Evolutionary conservation across 2,329 filamentous ascomycete species (phyloP), one percentile per base, ranked within the genome.

Genomic region (Alternaria triticimaculans): DNA sequence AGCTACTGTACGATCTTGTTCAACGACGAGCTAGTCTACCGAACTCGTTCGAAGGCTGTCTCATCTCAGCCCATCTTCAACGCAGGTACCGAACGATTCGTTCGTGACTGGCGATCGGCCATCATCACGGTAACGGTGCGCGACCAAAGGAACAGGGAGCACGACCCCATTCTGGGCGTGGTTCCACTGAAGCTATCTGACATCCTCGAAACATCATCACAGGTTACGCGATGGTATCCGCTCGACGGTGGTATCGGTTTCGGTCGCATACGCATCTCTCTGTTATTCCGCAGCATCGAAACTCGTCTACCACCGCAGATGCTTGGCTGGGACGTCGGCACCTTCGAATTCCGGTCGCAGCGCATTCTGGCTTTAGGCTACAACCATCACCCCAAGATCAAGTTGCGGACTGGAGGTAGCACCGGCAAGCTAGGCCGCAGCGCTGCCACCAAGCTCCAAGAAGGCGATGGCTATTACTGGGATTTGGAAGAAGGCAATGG

Each of bases 61-160:
- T 96, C 92, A 37, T 96, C 93, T 56, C 94, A 96, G 78, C 96
- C 96, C 2, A 97, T 98, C 68, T 98, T 97, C 86, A 97, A 98
- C 72, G 94, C 96, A 4, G 95, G 95, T 63, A 97, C 94, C 0
- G 96, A 99, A 76, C 88, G 91, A 12, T 98, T 98, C 72, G 84
- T 98, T 28, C 90, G 95, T 21, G 95, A 99, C 76, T 99, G 96
- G 96, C 87, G 93, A 67, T 96, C 92, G 18, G 87, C 88, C 49
- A 92, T 97, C 61, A 87, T 97, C 58, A 97, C 94, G 0, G 86
- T 98, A 54, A 92, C 93, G 1, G 94, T 97, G 15, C 91, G 96
- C 25, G 95, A 98, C 77, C 89, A 92, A 11, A 89, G 95, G 33
- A 92, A 97, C 79, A 87, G 95, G 58, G 90, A 99, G 80, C 95